Evolutionary conservation across 2,329 filamentous ascomycete species (phyloP).

Genomic region (Penicillium sp.): DNA sequence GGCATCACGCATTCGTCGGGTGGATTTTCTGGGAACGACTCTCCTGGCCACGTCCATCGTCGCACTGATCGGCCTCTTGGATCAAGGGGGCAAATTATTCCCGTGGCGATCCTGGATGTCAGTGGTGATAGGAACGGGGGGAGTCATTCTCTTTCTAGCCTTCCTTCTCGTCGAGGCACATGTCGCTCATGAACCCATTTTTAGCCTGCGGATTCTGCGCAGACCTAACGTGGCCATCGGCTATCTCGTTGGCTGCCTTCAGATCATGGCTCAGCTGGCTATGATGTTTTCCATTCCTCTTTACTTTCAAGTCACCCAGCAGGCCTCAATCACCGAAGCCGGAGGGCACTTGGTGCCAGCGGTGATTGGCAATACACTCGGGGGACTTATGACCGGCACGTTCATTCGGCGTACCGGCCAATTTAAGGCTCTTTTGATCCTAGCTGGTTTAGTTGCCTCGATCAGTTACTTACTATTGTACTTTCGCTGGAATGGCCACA

Average conservation of each 20-base stretch:
- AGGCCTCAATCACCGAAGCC: slow-evolving; percentile 53
- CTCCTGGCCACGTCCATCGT: slow-evolving; percentile 44
- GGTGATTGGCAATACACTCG: slow-evolving; percentile 59
- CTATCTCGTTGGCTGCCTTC: slow-evolving; percentile 46
- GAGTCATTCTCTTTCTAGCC: slow-evolving; percentile 11
- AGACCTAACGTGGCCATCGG: slow-evolving; percentile 27
- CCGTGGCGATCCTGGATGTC: slow-evolving; percentile 27
- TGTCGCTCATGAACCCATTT: slow-evolving; percentile 33
- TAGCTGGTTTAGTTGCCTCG: slow-evolving; percentile 48
- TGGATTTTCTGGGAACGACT: slow-evolving; percentile 55
- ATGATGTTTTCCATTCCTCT: slow-evolving; percentile 62
- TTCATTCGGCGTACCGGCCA: slow-evolving; percentile 55
- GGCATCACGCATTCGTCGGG: slow-evolving; percentile 42
- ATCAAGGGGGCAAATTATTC: slow-evolving; percentile 45
- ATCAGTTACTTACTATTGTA: slow-evolving; percentile 49
- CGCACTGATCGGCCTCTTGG: slow-evolving; percentile 44
- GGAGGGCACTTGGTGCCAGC: slow-evolving; percentile 60
- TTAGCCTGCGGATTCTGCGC: slow-evolving; percentile 32
- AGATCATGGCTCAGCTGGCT: slow-evolving; percentile 54
- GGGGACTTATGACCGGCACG: slow-evolving; percentile 55
- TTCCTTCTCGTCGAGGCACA: slow-evolving; percentile 32
- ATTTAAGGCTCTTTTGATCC: slow-evolving; percentile 52
- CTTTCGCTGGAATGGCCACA: slow-evolving; percentile 56
- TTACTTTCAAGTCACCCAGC: slow-evolving; percentile 61
- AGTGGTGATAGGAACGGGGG: slow-evolving; percentile 11